Evolutionary conservation across 345 rosid genomes (phyloP).

Genomic region (Melaleuca quinquenervia): DNA sequence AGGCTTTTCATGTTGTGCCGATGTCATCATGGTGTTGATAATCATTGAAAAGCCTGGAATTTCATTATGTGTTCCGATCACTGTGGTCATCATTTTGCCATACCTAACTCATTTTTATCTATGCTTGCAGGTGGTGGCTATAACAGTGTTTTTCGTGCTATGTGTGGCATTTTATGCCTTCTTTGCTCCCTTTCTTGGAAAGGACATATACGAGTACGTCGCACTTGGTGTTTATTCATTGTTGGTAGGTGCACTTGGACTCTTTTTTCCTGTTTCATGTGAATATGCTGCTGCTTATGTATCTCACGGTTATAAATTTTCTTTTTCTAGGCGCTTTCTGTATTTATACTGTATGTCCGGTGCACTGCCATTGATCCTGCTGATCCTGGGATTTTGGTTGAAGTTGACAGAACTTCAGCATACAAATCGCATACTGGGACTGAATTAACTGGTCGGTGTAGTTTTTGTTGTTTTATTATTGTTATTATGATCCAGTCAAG

Average conservation of each 20-base stretch:
- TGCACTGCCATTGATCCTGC: conserved; percentile 94
- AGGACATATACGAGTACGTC: conserved; percentile 45
- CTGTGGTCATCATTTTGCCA: not conserved
- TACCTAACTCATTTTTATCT: not conserved
- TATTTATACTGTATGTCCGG: conserved; percentile 65
- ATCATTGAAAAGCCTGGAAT: not conserved
- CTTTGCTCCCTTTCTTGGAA: conserved; percentile 91
- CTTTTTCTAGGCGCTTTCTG: conserved; percentile 50
- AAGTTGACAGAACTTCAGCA: conserved; percentile 35
- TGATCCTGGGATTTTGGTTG: conserved; percentile 76
- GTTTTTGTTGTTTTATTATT: not conserved
- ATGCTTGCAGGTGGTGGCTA: conserved; percentile 63
- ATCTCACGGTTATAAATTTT: not conserved
- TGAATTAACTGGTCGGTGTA: conserved; percentile 32
- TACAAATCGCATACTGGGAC: conserved; percentile 43
- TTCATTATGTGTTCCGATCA: not conserved
- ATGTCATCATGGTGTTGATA: not conserved
- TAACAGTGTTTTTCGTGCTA: conserved; percentile 71
- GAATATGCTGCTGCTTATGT: not conserved
- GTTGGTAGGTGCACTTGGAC: conserved; percentile 33
- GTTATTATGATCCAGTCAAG: not conserved
- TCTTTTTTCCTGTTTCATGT: not conserved
- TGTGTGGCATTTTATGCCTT: conserved; percentile 77
- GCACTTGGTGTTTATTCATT: conserved; percentile 68
- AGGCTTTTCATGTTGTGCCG: not conserved